Conservation (phyloP, 805 yeast genomes). For the Saturnispora sanitii region DNA sequence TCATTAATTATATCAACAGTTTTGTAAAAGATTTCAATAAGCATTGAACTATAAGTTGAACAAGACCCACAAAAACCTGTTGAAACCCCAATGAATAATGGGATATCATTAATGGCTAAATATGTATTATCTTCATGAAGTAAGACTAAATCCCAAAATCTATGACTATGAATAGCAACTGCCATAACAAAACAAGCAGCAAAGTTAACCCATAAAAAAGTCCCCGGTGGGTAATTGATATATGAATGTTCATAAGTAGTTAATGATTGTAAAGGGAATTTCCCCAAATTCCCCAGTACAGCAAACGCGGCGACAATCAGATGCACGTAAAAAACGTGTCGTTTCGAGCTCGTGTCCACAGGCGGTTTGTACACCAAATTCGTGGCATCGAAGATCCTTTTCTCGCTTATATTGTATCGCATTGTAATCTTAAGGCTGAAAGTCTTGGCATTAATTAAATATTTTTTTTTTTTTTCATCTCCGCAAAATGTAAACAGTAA, state of each 20-base stretch:
- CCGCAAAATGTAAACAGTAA: not conserved
- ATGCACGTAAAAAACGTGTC: slow-evolving; percentile 12
- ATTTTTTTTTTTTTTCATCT: too few relatives aligned
- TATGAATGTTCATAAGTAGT: slow-evolving; percentile 14
- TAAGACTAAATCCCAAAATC: slow-evolving; percentile 13
- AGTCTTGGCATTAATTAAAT: too few relatives aligned
- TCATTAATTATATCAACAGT: slow-evolving; percentile 33
- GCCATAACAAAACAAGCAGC: slow-evolving; percentile 70
- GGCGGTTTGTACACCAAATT: too few relatives aligned
- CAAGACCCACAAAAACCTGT: slow-evolving; percentile 80
- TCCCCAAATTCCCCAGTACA: slow-evolving; percentile 13
- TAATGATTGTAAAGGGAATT: slow-evolving; percentile 12
- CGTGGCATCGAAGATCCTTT: too few relatives aligned
- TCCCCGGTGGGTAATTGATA: slow-evolving; percentile 14
- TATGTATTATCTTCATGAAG: slow-evolving; percentile 7
- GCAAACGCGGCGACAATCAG: slow-evolving; percentile 11
- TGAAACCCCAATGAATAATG: slow-evolving; percentile 50
- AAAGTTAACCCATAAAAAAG: slow-evolving; percentile 69
- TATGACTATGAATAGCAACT: slow-evolving; percentile 11
- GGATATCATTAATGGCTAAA: slow-evolving; percentile 31
- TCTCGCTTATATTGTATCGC: too few relatives aligned
- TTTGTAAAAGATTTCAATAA: slow-evolving; percentile 43
- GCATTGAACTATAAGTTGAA: slow-evolving; percentile 66
- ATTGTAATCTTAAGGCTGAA: not conserved
- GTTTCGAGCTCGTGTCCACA: slow-evolving; percentile 13